Evolutionary conservation across 2,329 filamentous ascomycete genomes (phyloP), one percentile per base, ranked within the genome.

Genomic region (Penicillium sp.): DNA sequence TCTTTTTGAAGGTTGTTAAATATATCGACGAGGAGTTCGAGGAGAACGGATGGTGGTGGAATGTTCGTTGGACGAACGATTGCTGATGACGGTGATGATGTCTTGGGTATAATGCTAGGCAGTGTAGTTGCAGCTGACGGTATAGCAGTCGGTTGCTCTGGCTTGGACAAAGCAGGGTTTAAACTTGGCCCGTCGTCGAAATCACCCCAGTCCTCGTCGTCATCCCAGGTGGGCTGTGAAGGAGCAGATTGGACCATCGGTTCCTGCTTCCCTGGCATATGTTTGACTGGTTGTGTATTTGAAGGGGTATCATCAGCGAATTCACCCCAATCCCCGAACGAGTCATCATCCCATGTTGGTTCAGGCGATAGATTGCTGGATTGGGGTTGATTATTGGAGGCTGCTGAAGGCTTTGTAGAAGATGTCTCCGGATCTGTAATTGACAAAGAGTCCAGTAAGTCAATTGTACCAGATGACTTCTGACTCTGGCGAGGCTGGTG

Each of bases 11-110:
- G 80, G 17, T 81, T 70, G 13, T 76, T 71, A 44, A 95, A 77
- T 4, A 93, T 67, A 6, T 76, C 70, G 0, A 85, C 79, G 48
- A 95, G 87, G 6, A 87, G 64, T 6, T 84, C 80, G 14, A 96
- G 73, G 10, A 96, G 71, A 13, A 94, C 74, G 1, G 85, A 85
- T 1, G 90, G 90, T 3, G 90, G 90, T 7, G 90, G 90, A 6
- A 95, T 80, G 56, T 95, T 95, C 12, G 80, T 86, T 4, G 88
- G 88, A 4, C 86, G 84, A 32, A 66, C 52, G 25, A n/a, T 13
- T 5, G 15, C 47, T 16, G 42, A 22, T 10, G 45, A 7, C 36
- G 55, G 45, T 27, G 44, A 25, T 15, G 47, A 18, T 12, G 22
- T 32, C n/a, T 28, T 30, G 6, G 45, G 42, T 7, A 37, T 36